Conservation (phyloP, 2,329 filamentous ascomycete species). For the Aspergillus latus region DNA sequence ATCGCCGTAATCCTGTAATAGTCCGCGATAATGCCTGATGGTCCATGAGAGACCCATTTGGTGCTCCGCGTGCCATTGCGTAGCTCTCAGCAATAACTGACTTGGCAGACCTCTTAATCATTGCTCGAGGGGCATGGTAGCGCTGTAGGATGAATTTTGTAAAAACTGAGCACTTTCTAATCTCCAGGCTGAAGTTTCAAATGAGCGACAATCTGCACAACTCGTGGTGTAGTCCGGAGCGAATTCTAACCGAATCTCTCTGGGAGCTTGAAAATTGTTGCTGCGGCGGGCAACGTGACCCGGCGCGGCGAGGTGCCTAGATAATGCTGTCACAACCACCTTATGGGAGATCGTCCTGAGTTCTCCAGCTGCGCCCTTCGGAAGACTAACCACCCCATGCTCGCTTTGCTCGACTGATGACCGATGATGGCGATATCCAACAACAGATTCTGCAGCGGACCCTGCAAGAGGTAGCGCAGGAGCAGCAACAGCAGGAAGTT, state of each 20-base stretch:
- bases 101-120: slow-evolving; percentile 33
- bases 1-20: slow-evolving; percentile 73
- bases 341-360: not conserved
- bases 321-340: slow-evolving; percentile 2
- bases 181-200: not conserved
- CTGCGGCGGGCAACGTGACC: slow-evolving; percentile 24
- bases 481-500: slow-evolving; percentile 30
- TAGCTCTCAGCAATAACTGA: slow-evolving; percentile 34
- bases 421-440: slow-evolving; percentile 42
- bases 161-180: not conserved
- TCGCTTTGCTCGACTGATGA: slow-evolving; percentile 29
- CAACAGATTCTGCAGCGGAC: slow-evolving; percentile 48
- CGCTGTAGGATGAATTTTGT: not conserved
- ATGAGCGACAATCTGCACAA: not conserved
- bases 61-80: slow-evolving; percentile 28
- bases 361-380: not conserved
- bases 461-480: slow-evolving; percentile 44
- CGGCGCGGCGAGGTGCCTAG: not conserved
- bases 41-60: slow-evolving; percentile 29
- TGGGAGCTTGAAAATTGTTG: slow-evolving; percentile 1
- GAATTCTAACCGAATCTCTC: not conserved
- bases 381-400: not conserved
- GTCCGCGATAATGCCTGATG: slow-evolving; percentile 49
- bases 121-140: slow-evolving; percentile 24
- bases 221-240: not conserved